Evolutionary conservation across 2,329 filamentous ascomycete genomes (phyloP).

Genomic region (Cladosporium sp.): DNA sequence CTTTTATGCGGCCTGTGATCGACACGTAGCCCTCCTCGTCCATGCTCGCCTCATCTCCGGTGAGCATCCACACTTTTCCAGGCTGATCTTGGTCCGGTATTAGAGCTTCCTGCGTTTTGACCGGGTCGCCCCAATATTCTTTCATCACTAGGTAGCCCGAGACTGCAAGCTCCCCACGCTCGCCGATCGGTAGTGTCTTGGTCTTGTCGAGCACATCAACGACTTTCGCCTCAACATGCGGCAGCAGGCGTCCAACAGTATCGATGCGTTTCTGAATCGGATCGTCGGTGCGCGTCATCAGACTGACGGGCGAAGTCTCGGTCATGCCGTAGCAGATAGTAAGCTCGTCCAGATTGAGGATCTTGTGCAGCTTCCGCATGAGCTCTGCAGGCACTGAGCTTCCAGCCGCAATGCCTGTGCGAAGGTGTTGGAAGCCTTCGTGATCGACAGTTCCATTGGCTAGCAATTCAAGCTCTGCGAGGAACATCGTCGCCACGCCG

Average conservation of each 20-base stretch:
- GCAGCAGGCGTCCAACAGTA: constrained; percentile 78
- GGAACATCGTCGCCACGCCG: constrained; percentile 93
- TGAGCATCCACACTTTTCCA: constrained; percentile 79
- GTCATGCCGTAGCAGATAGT: constrained; percentile 98
- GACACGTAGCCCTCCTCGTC: constrained; percentile 79
- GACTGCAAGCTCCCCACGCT: constrained; percentile 78
- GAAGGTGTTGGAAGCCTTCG: constrained; percentile 64
- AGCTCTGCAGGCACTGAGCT: constrained; percentile 80
- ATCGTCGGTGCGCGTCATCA: constrained; percentile 81
- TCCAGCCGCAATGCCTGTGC: constrained; percentile 91
- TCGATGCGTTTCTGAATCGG: constrained; percentile 71
- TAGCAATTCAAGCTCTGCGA: constrained; percentile 80
- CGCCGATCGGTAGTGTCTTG: constrained; percentile 62
- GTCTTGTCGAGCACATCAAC: constrained; percentile 67
- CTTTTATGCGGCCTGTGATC: constrained; percentile 91
- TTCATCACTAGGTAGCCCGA: constrained; percentile 88
- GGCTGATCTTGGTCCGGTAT: constrained; percentile 58
- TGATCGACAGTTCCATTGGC: constrained; percentile 37
- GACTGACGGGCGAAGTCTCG: constrained; percentile 73
- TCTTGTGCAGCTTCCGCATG: constrained; percentile 73
- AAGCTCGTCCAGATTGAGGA: constrained; percentile 75
- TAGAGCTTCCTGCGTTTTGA: constrained; percentile 68
- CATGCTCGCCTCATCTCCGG: constrained; percentile 88
- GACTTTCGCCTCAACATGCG: constrained; percentile 78
- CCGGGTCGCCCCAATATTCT: constrained; percentile 80